Percentiles rank a stretch among this genome's conserved stretches.
phyloP scores from a whole-genome alignment of 108 stramenopile genomes.

The Fragilariopsis cylindrus region DNA sequence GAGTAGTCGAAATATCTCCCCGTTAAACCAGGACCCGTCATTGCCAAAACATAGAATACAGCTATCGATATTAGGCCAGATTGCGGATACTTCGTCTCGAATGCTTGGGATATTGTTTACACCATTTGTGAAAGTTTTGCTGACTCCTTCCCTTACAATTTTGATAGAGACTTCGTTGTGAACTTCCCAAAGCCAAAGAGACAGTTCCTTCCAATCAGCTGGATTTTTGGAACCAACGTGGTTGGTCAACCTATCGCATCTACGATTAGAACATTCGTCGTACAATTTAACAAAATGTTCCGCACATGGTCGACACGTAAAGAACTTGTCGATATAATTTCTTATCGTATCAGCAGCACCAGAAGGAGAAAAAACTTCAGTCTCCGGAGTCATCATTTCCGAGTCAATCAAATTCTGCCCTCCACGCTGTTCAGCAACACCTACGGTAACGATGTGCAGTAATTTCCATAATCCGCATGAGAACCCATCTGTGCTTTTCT shows the following conservation, averaged over 20 bases:
- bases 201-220: conserved; percentile 76
- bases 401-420: conserved; percentile 47
- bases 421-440: conserved; percentile 72
- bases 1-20: conserved; percentile 42
- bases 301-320: conserved; percentile 71
- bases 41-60: conserved; percentile 44
- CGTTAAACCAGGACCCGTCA: conserved; percentile 53
- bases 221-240: conserved; percentile 27
- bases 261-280: conserved; percentile 71
- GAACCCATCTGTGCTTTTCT: conserved; percentile 33
- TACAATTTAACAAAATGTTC: conserved; percentile 70
- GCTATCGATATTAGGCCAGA: conserved; percentile 41
- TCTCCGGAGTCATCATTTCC: conserved; percentile 29
- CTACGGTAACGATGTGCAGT: conserved; percentile 72
- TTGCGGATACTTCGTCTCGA: conserved; percentile 14
- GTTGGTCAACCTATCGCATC: conserved; percentile 68
- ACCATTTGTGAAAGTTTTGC: conserved; percentile 1
- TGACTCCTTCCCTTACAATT: conserved; percentile 42
- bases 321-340: conserved; percentile 78
- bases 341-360: conserved; percentile 46
- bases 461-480: conserved; percentile 87
- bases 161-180: conserved; percentile 82
- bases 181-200: conserved; percentile 83
- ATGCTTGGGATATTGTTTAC: background rate
- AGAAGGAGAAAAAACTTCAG: conserved; percentile 41